A percentile compares a stretch with the other conserved stretches of the same genome.
These are phyloP conservation scores for Russula brevipes DNA, from an alignment of 768 basidiomycete species.

Conservation along the genomic window DNA sequence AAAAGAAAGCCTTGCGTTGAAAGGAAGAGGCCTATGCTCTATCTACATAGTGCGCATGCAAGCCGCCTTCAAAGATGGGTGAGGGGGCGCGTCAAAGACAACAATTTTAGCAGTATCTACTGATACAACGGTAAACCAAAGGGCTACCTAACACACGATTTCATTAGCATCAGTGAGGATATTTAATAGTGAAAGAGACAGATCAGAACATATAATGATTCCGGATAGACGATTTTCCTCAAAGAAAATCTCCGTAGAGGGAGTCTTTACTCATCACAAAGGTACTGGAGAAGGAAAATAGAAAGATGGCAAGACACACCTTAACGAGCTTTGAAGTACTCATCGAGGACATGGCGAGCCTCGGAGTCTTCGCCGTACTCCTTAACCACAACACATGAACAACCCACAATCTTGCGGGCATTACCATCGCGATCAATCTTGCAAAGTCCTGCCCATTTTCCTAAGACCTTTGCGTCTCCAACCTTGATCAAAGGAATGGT, in stretches of 20 bases:
- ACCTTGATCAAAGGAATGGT: slow-evolving; percentile 99
- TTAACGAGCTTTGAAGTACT: slow-evolving; percentile 96
- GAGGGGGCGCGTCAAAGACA: neutral
- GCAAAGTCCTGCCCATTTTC: slow-evolving; percentile 98
- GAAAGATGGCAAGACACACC: slow-evolving; percentile 29
- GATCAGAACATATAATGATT: slow-evolving; percentile 83
- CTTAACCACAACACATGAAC: slow-evolving; percentile 95
- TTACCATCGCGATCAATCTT: slow-evolving; percentile 99
- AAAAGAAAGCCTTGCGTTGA: too few relatives aligned
- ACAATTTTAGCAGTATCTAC: slow-evolving; percentile 13
- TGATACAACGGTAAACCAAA: slow-evolving; percentile 14
- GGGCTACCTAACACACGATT: slow-evolving; percentile 1
- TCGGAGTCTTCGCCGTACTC: slow-evolving; percentile 94
- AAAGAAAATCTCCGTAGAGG: slow-evolving; percentile 76
- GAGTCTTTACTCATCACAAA: slow-evolving; percentile 84
- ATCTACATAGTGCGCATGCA: neutral
- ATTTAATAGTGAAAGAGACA: slow-evolving; percentile 10
- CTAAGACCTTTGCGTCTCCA: slow-evolving; percentile 95
- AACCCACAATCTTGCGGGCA: slow-evolving; percentile 91
- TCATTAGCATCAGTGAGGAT: neutral
- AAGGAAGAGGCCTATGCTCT: neutral
- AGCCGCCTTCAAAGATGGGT: neutral
- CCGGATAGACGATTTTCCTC: slow-evolving; percentile 81
- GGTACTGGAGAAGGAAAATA: slow-evolving; percentile 4
- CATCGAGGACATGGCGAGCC: slow-evolving; percentile 88